Conservation (phyloP, 352 stramenopile genomes). For the Pythium dissimile region DNA sequence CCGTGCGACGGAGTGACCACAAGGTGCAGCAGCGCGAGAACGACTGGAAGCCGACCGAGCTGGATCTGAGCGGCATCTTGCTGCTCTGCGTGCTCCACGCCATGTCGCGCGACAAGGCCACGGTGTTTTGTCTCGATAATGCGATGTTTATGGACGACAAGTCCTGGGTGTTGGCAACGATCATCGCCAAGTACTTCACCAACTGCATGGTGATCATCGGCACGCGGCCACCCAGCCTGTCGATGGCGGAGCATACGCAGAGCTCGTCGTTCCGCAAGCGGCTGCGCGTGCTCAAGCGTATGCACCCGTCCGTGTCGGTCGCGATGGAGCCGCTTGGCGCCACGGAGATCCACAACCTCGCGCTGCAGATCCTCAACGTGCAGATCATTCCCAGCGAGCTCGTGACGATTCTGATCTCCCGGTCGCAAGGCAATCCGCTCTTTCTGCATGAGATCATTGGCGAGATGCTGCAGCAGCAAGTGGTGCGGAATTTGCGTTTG, state of each 20-base stretch:
- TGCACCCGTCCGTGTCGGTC: conserved; percentile 45
- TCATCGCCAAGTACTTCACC: conserved; percentile 84
- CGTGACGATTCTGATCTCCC: conserved; percentile 59
- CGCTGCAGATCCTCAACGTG: conserved; percentile 62
- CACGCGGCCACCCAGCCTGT: conserved; percentile 63
- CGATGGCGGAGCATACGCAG: conserved; percentile 62
- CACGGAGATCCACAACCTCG: conserved; percentile 57
- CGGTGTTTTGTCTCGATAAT: conserved; percentile 79
- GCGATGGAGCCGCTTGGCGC: conserved; percentile 52
- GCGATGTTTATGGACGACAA: conserved; percentile 88
- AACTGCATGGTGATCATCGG: conserved; percentile 78
- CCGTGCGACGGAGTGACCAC: conserved; percentile 7
- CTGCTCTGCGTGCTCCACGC: conserved; percentile 74
- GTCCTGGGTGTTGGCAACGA: conserved; percentile 77
- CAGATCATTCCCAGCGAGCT: conserved; percentile 55
- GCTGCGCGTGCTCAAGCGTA: conserved; percentile 64
- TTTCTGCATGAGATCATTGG: conserved; percentile 83
- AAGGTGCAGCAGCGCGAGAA: conserved; percentile 33
- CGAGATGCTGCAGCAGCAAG: conserved; percentile 78
- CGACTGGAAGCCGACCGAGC: conserved; percentile 54
- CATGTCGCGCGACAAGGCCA: conserved; percentile 63
- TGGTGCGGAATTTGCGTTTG: too few relatives aligned
- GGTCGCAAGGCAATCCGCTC: conserved; percentile 79
- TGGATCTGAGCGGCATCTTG: conserved; percentile 75
- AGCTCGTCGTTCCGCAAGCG: conserved; percentile 77